These are phyloP conservation scores for Tuber indicum DNA, from an alignment of 495 filamentous ascomycete species.

Conservation along the genomic window DNA sequence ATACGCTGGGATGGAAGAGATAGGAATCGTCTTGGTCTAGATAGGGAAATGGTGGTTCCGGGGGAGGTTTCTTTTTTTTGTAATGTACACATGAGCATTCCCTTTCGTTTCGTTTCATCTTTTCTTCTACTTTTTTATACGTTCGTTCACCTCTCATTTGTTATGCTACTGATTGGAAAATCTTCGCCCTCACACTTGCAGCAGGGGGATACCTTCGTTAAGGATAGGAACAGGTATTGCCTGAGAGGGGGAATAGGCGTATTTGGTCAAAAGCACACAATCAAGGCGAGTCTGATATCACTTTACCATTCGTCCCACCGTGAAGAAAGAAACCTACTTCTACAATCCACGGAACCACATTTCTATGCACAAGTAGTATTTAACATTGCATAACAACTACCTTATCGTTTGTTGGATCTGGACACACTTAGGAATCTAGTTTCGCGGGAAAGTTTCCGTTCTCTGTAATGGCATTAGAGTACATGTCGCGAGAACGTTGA, in stretches of 20 bases:
- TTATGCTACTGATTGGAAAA: slow-evolving; percentile 1
- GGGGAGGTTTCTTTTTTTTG: not conserved
- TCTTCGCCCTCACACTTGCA: not conserved
- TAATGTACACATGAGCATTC: not conserved
- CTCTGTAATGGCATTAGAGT: slow-evolving; percentile 50
- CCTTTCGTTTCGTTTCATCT: not conserved
- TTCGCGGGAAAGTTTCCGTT: slow-evolving; percentile 82
- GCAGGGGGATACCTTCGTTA: not conserved
- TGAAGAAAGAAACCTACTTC: not conserved
- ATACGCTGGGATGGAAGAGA: not conserved
- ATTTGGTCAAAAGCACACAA: not conserved
- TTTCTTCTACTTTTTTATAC: not conserved
- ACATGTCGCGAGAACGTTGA: slow-evolving; percentile 6
- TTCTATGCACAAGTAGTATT: not conserved
- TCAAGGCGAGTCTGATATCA: not conserved
- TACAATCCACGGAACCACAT: not conserved
- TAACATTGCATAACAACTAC: slow-evolving; percentile 1
- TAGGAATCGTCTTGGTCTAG: slow-evolving; percentile 1
- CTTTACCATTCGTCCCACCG: not conserved
- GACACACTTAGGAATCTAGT: slow-evolving; percentile 51
- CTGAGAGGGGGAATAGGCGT: not conserved
- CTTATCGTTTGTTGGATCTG: not conserved
- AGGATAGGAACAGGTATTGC: not conserved
- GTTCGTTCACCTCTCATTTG: not conserved
- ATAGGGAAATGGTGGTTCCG: not conserved